Percentiles rank a stretch among this genome's conserved stretches.
Evolutionary conservation across 225 moss, liverwort and hornwort genomes (phyloP).

Genomic region (Rhytidiadelphus loreus): DNA sequence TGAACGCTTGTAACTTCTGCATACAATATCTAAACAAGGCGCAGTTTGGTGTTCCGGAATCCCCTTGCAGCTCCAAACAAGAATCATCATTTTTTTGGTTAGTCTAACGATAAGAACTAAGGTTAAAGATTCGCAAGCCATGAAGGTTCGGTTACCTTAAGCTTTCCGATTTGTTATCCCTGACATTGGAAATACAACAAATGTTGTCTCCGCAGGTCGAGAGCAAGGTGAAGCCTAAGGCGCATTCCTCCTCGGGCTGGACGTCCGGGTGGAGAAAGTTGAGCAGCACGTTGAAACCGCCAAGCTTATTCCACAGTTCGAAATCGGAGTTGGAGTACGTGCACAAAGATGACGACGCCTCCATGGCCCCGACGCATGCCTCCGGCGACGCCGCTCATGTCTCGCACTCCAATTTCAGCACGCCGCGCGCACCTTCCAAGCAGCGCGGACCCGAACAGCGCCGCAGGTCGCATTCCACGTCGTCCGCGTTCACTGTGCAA

Average conservation of each 20-base stretch:
- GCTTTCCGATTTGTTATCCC: not conserved
- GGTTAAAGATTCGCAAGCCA: not conserved
- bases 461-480: slow-evolving; percentile 34
- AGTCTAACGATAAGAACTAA: not conserved
- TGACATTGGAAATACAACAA: not conserved
- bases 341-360: slow-evolving; percentile 26
- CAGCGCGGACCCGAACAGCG: slow-evolving; percentile 10
- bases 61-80: not conserved
- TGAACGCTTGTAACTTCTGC: not conserved
- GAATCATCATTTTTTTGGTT: not conserved
- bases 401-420: slow-evolving; percentile 1
- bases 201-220: slow-evolving; percentile 22
- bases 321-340: slow-evolving; percentile 23
- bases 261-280: slow-evolving; percentile 65
- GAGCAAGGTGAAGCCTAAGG: slow-evolving; percentile 53
- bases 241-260: slow-evolving; percentile 36
- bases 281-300: slow-evolving; percentile 35
- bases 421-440: slow-evolving; percentile 10
- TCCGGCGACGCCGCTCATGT: not conserved
- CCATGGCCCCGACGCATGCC: slow-evolving; percentile 7
- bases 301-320: slow-evolving; percentile 25
- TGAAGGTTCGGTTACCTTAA: not conserved
- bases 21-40: not conserved
- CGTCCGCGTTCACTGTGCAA: slow-evolving; percentile 25
- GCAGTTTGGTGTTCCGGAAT: not conserved